Conservation (phyloP, 2,329 filamentous ascomycete species). For the Aspergillus niger region DNA sequence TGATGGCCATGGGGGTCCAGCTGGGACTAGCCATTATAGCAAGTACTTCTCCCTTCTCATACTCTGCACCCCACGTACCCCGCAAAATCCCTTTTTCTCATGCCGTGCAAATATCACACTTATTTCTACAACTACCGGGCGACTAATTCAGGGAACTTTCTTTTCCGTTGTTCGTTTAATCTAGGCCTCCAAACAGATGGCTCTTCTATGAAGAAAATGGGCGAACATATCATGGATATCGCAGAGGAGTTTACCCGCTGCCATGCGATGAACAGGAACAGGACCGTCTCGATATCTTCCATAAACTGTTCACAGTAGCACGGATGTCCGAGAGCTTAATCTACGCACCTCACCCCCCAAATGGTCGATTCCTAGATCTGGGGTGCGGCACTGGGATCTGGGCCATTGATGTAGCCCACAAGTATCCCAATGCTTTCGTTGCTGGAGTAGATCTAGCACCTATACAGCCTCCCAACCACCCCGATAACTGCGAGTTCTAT, state of each 20-base stretch:
- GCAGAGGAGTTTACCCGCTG: constrained; percentile 70
- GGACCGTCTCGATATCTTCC: constrained; percentile 78
- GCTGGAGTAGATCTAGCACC: constrained; percentile 63
- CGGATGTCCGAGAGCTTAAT: constrained; percentile 52
- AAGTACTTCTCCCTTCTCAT: constrained; percentile 25
- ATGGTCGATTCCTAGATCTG: constrained; percentile 61
- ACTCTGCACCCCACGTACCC: not conserved
- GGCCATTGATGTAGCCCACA: constrained; percentile 81
- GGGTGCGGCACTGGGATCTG: constrained; percentile 91
- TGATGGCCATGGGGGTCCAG: constrained; percentile 34
- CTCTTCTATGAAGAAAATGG: constrained; percentile 64
- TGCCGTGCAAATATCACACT: not conserved
- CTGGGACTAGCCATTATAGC: constrained; percentile 21
- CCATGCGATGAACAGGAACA: constrained; percentile 78
- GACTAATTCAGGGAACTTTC: constrained; percentile 19
- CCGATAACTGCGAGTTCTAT: constrained; percentile 67
- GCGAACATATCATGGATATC: constrained; percentile 68
- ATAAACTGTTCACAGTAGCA: constrained; percentile 71
- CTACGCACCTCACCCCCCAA: constrained; percentile 42
- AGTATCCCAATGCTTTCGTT: constrained; percentile 61
- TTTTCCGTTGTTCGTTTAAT: constrained; percentile 7
- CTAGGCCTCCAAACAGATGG: constrained; percentile 40
- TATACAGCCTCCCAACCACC: constrained; percentile 69
- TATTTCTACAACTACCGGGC: constrained; percentile 8
- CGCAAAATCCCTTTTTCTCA: not conserved